These are phyloP conservation scores for Yarrowia sp. DNA, from an alignment of 805 yeast genomes.

Conservation along the genomic window DNA sequence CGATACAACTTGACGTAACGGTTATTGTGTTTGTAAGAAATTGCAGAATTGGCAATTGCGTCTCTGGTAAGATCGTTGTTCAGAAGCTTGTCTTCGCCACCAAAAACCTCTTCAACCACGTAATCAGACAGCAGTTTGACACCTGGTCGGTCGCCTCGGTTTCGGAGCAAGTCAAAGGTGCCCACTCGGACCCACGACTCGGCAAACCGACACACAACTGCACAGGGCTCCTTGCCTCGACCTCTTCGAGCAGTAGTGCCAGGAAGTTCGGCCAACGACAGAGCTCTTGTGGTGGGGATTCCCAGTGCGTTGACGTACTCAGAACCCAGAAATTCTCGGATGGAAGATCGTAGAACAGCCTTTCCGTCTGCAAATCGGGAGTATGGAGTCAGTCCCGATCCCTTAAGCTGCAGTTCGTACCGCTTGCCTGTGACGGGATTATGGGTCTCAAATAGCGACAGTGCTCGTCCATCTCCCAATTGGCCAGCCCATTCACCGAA, in stretches of 20 bases:
- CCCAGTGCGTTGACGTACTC: conserved; percentile 79
- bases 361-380: conserved; percentile 96
- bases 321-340: conserved; percentile 81
- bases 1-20: conserved; percentile 68
- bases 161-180: conserved; percentile 75
- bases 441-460: conserved; percentile 69
- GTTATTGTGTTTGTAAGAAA: conserved; percentile 43
- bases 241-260: conserved; percentile 71
- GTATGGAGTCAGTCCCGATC: conserved; percentile 88
- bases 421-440: conserved; percentile 43
- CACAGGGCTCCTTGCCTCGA: conserved; percentile 70
- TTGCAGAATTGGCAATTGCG: neutral
- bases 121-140: conserved; percentile 64
- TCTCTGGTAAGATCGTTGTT: conserved; percentile 31
- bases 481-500: conserved; percentile 97
- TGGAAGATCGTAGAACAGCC: conserved; percentile 83
- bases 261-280: conserved; percentile 70
- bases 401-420: conserved; percentile 80
- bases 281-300: conserved; percentile 81
- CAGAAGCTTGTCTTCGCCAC: conserved; percentile 37
- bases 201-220: conserved; percentile 79
- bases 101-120: conserved; percentile 61
- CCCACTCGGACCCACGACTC: conserved; percentile 87
- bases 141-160: conserved; percentile 65
- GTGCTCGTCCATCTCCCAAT: conserved; percentile 91